A percentile compares a stretch with the other conserved stretches of the same genome.
phyloP scores from a whole-genome alignment of 1,284 basidiomycete species.

The Psilocybe mexicana region DNA sequence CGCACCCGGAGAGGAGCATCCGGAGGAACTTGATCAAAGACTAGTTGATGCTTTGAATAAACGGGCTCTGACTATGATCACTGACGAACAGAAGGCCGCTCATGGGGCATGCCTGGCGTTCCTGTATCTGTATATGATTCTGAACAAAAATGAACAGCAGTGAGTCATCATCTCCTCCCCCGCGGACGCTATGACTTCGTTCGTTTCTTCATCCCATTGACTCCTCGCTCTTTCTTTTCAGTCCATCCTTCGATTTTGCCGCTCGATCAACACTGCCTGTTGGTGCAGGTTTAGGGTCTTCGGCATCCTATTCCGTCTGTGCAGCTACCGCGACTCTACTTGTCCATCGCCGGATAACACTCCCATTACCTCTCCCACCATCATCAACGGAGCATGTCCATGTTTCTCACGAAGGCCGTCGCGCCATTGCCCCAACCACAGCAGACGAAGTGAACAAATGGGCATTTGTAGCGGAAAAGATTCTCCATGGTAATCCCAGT shows the following conservation, averaged over 20 bases:
- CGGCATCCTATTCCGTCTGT: conserved; percentile 92
- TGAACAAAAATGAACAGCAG: conserved; percentile 59
- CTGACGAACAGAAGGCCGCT: conserved; percentile 49
- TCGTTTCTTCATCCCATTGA: neutral
- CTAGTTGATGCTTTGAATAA: conserved; percentile 70
- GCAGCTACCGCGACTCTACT: conserved; percentile 82
- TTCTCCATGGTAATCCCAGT: conserved; percentile 96
- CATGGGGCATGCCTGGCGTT: conserved; percentile 80
- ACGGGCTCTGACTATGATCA: conserved; percentile 48
- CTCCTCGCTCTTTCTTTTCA: conserved; percentile 26
- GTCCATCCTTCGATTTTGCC: conserved; percentile 77
- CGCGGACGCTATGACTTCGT: conserved; percentile 2
- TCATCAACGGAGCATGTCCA: conserved; percentile 55
- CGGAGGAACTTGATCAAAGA: conserved; percentile 67
- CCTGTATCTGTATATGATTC: conserved; percentile 91
- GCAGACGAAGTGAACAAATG: conserved; percentile 88
- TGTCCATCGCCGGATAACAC: conserved; percentile 58
- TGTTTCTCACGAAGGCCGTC: conserved; percentile 64
- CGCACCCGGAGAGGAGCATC: conserved; percentile 53
- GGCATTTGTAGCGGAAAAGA: conserved; percentile 96
- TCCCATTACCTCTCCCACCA: conserved; percentile 52
- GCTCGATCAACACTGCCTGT: conserved; percentile 95
- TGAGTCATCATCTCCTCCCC: conserved; percentile 35
- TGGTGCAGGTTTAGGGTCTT: conserved; percentile 97
- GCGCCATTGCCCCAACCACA: conserved; percentile 55